These are phyloP conservation scores for Citrus trifoliata DNA, from an alignment of 345 rosid species.

Conservation along the genomic window DNA sequence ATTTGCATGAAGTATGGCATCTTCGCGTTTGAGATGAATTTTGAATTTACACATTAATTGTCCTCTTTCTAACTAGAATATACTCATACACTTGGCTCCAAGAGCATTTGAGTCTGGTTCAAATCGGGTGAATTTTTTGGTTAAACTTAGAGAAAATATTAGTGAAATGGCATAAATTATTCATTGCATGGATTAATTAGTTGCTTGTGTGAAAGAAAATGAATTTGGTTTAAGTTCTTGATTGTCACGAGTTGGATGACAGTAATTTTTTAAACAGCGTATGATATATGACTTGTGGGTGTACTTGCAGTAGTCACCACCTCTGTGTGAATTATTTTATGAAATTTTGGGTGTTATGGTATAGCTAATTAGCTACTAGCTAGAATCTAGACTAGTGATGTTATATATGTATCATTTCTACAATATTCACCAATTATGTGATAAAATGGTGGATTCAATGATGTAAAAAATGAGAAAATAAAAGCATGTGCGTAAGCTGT, in stretches of 20 bases:
- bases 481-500: too few species aligned
- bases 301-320: conserved; percentile 15
- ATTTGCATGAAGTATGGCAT: conserved; percentile 35
- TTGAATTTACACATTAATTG: background rate
- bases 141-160: conserved; percentile 24
- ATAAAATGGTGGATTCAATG: background rate
- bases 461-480: too few species aligned
- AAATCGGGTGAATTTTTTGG: conserved; percentile 40
- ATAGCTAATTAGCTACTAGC: background rate
- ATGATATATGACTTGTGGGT: background rate
- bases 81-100: conserved; percentile 20
- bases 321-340: conserved; percentile 6
- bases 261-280: conserved; percentile 24
- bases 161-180: conserved; percentile 15
- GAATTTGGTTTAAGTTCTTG: conserved; percentile 21
- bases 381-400: background rate
- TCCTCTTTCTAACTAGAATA: conserved; percentile 10
- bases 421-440: background rate
- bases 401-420: too few species aligned
- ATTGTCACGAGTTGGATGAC: conserved; percentile 34
- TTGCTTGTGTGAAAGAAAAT: conserved; percentile 33
- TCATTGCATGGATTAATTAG: conserved; percentile 19
- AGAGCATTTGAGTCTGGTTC: conserved; percentile 37
- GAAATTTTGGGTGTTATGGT: background rate
- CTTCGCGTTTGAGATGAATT: conserved; percentile 16